Conservation (phyloP, 164 flowering plant species). For the Malania oleifera region DNA sequence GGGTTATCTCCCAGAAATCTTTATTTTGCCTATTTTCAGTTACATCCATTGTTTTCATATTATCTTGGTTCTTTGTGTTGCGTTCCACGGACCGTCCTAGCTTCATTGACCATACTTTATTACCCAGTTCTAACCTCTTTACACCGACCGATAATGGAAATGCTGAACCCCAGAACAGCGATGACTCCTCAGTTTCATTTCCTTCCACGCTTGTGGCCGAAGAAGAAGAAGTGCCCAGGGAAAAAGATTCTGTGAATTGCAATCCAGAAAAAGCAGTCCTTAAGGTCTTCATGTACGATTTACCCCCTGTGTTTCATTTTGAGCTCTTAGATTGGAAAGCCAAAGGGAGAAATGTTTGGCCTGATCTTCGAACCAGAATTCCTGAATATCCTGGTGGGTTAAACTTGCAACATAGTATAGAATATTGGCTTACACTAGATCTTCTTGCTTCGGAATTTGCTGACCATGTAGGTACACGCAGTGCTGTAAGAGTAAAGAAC, state of each 20-base stretch:
- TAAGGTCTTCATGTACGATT: slow-evolving; percentile 92
- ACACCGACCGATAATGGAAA: slow-evolving; percentile 14
- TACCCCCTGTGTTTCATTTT: slow-evolving; percentile 86
- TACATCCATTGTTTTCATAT: slow-evolving; percentile 41
- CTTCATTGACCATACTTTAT: slow-evolving; percentile 30
- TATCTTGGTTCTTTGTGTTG: slow-evolving; percentile 70
- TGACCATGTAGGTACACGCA: slow-evolving; percentile 22
- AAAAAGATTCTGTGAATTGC: slow-evolving; percentile 15
- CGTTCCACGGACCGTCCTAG: slow-evolving; percentile 41
- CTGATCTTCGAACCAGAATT: slow-evolving; percentile 47
- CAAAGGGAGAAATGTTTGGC: slow-evolving; percentile 57
- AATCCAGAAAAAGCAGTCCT: slow-evolving; percentile 21
- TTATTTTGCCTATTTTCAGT: slow-evolving; percentile 41
- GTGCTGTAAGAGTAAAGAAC: slow-evolving; percentile 63
- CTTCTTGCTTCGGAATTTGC: slow-evolving; percentile 56
- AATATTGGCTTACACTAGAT: slow-evolving; percentile 92
- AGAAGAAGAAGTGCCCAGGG: slow-evolving; percentile 8
- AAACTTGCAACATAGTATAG: slow-evolving; percentile 90
- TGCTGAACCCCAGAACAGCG: slow-evolving; percentile 13
- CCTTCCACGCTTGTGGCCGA: slow-evolving; percentile 8
- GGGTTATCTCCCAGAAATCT: slow-evolving; percentile 36
- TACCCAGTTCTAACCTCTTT: slow-evolving; percentile 31
- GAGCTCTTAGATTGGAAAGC: slow-evolving; percentile 71
- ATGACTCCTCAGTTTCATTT: slow-evolving; percentile 9
- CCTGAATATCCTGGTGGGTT: slow-evolving; percentile 87